Percentiles rank a stretch among this genome's conserved stretches.
phyloP scores from a whole-genome alignment of 2,329 filamentous ascomycete species.

The Aureobasidium leucospermi region DNA sequence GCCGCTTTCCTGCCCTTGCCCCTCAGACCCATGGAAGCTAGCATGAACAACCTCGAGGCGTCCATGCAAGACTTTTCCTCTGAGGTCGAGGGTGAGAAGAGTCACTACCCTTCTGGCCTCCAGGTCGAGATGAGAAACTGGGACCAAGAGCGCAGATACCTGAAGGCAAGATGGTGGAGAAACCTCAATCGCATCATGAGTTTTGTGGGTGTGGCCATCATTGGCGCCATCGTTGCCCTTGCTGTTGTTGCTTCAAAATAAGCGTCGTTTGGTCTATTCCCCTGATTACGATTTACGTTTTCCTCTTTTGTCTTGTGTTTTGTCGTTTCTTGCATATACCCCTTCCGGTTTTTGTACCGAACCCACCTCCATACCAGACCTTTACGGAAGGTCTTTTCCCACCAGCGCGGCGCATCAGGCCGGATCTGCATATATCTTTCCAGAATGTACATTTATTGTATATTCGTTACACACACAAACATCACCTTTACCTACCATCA shows the following conservation, averaged over 20 bases:
- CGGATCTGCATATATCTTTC: no score
- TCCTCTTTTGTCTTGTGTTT: not conserved
- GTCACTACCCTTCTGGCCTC: not conserved
- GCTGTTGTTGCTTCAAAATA: conserved; percentile 26
- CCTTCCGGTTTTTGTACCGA: no score
- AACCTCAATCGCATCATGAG: conserved; percentile 32
- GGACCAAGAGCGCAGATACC: conserved; percentile 25
- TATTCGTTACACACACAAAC: no score
- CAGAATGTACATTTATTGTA: no score
- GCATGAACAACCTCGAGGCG: conserved; percentile 20
- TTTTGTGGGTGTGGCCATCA: conserved; percentile 28
- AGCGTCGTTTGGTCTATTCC: not conserved
- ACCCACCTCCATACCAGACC: no score
- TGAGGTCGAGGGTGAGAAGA: conserved; percentile 8
- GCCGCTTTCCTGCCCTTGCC: conserved; percentile 29
- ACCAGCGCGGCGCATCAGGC: no score
- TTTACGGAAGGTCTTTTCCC: no score
- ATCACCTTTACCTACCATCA: no score
- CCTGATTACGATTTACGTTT: conserved; percentile 5
- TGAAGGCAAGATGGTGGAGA: conserved; percentile 32
- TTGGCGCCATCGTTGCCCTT: conserved; percentile 29
- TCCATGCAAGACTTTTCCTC: not conserved
- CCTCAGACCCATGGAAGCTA: conserved; percentile 19
- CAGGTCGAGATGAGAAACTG: conserved; percentile 17
- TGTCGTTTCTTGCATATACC: not conserved